A percentile compares a stretch with the other conserved stretches of the same genome.
These are phyloP conservation scores for Leccinum variicolor DNA, from an alignment of 768 basidiomycete genomes.

Conservation along the genomic window DNA sequence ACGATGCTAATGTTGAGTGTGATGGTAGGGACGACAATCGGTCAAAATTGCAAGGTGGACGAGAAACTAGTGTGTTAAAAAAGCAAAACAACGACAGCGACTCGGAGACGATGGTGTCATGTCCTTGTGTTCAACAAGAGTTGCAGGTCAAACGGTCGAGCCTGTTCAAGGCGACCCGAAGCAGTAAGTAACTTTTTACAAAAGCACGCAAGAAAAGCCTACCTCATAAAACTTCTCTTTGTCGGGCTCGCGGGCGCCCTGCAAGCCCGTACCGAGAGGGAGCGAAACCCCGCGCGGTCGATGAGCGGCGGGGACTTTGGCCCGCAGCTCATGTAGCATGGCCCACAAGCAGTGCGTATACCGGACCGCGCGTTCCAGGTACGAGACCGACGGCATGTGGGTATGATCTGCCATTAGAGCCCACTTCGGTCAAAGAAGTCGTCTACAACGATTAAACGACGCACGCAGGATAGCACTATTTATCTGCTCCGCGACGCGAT, in stretches of 20 bases:
- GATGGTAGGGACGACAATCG: neutral
- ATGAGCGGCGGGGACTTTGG: conserved; percentile 34
- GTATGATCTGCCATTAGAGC: conserved; percentile 41
- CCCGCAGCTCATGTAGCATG: conserved; percentile 46
- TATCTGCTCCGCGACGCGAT: conserved; percentile 83
- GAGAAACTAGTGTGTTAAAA: neutral
- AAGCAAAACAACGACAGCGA: neutral
- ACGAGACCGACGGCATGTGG: conserved; percentile 52
- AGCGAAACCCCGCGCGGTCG: conserved; percentile 41
- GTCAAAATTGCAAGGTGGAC: neutral
- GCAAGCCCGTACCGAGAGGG: conserved; percentile 34
- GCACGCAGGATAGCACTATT: conserved; percentile 81
- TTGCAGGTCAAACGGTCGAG: conserved; percentile 54
- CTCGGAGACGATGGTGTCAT: conserved; percentile 28
- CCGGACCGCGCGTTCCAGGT: conserved; percentile 61
- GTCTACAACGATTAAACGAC: conserved; percentile 25
- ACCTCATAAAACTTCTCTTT: conserved; percentile 39
- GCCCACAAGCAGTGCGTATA: conserved; percentile 67
- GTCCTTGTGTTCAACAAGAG: conserved; percentile 48
- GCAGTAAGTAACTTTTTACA: neutral
- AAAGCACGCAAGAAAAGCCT: neutral
- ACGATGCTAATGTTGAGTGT: conserved; percentile 14
- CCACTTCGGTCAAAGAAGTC: conserved; percentile 1
- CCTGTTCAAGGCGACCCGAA: conserved; percentile 19
- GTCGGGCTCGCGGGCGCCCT: conserved; percentile 38